phyloP scores from a whole-genome alignment of 2,329 filamentous ascomycete genomes.

The Aspergillus sp. region DNA sequence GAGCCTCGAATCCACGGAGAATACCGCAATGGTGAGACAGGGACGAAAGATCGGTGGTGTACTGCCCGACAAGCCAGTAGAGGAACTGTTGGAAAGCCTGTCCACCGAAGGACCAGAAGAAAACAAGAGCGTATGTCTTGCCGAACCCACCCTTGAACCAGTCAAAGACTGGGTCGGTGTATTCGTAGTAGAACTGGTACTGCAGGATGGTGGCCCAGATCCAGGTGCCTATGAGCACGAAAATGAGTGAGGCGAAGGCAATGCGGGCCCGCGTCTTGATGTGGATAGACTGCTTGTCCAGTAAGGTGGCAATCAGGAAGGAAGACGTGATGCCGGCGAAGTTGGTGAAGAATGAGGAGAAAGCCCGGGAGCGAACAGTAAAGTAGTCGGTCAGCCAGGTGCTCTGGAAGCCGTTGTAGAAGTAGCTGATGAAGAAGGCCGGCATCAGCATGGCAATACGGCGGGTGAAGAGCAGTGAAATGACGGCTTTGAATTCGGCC shows the following conservation, averaged over 20 bases:
- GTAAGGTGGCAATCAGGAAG: constrained; percentile 12
- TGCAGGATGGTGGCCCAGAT: constrained; percentile 15
- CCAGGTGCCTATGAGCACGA: constrained; percentile 12
- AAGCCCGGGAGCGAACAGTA: constrained; percentile 13
- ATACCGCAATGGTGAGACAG: constrained; percentile 16
- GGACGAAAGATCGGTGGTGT: constrained; percentile 12
- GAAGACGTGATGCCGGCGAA: constrained; percentile 14
- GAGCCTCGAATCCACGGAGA: constrained; percentile 12
- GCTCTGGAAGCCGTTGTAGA: constrained; percentile 33
- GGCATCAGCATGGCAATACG: constrained; percentile 24
- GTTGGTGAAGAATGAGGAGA: constrained; percentile 17
- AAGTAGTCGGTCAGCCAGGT: constrained; percentile 23
- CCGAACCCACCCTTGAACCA: constrained; percentile 17
- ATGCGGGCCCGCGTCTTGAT: constrained; percentile 16
- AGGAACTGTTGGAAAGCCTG: constrained; percentile 17
- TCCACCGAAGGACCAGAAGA: constrained; percentile 14
- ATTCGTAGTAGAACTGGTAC: constrained; percentile 13
- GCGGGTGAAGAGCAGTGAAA: constrained; percentile 7
- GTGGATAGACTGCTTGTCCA: constrained; percentile 14
- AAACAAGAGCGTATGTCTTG: constrained; percentile 15
- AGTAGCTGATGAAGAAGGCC: constrained; percentile 34
- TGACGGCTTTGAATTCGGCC: constrained; percentile 14
- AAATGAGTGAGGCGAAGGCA: constrained; percentile 2
- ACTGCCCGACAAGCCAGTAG: constrained; percentile 16
- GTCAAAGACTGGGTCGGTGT: constrained; percentile 7